Evolutionary conservation across 108 stramenopile genomes (phyloP), one percentile per base, ranked within the genome.

Genomic region (Cylindrotheca closterium): DNA sequence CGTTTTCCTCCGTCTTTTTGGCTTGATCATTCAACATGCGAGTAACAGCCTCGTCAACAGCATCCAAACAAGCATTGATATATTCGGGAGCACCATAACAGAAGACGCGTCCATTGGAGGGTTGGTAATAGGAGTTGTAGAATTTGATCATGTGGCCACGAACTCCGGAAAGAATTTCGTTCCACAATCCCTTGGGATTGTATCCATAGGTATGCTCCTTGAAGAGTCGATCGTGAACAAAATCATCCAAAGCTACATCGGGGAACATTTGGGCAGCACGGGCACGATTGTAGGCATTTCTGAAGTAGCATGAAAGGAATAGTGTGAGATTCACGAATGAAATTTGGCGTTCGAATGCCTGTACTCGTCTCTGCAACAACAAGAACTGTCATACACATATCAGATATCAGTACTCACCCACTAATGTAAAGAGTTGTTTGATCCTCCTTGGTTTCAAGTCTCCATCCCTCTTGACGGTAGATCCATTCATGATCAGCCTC

Each of bases 401-500:
- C n/a, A n/a, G n/a, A n/a, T n/a, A n/a, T n/a, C n/a, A n/a, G n/a
- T n/a, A 96, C 97, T 24, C 95, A 94, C 47, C 98, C 98, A 68
- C 91, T 92, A 79, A 86, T 59, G 61, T 65, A 71, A 19, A 82
- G 57, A 33, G 71, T 58, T 46, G 80, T 58, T 7, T 21, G 53
- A 32, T 28, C 59, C 58, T 77, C 71, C 26, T 82, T 77, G 17
- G 78, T 56, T 60, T 97, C 96, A 59, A 93, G 79, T 65, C 95
- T 88, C 97, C 97, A 97, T 32, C 94, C 98, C 65, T 99, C 97
- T 78, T 97, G 96, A 26, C 76, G 71, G n/a, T 87, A 77, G 4
- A 93, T 91, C 82, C 80, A 86, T 21, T 79, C 74, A 70, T 78
- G 67, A 32, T 79, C 75, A 24, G 84, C 82, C 49, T 91, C 81